Evolutionary conservation across 2,329 filamentous ascomycete genomes (phyloP).

Genomic region (Botrytis pseudocinerea): DNA sequence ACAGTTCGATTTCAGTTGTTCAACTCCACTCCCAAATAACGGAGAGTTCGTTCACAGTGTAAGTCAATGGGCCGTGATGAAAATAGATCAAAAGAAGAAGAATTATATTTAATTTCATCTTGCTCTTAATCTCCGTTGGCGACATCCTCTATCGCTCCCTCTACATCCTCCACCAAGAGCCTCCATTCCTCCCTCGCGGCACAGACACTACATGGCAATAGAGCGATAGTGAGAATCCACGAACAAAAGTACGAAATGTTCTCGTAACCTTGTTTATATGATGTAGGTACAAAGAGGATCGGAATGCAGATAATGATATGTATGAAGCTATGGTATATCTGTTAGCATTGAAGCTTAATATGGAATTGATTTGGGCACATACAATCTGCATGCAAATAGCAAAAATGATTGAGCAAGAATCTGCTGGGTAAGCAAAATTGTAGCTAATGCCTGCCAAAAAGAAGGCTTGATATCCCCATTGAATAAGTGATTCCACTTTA

Average conservation of each 20-base stretch:
- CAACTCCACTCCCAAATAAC: neutral
- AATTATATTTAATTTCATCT: neutral
- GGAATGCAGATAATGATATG: neutral
- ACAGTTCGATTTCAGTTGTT: neutral
- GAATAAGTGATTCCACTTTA: too few species aligned
- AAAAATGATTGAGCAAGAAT: neutral
- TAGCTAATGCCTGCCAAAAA: neutral
- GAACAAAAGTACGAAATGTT: neutral
- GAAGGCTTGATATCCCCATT: neutral
- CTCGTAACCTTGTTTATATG: neutral
- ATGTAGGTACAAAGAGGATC: neutral
- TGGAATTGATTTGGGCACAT: neutral
- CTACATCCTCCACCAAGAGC: neutral
- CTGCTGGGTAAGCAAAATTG: neutral
- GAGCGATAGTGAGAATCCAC: neutral
- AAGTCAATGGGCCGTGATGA: neutral
- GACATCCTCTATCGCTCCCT: neutral
- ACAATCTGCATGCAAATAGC: neutral
- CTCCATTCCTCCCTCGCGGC: neutral
- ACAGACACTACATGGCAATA: neutral
- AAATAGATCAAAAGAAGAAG: neutral
- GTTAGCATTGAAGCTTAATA: neutral
- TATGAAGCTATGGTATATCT: neutral
- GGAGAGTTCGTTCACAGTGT: neutral
- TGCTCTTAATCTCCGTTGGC: neutral